Evolutionary conservation across 2,329 filamentous ascomycete genomes (phyloP).

Genomic region (Aureobasidium sp.): DNA sequence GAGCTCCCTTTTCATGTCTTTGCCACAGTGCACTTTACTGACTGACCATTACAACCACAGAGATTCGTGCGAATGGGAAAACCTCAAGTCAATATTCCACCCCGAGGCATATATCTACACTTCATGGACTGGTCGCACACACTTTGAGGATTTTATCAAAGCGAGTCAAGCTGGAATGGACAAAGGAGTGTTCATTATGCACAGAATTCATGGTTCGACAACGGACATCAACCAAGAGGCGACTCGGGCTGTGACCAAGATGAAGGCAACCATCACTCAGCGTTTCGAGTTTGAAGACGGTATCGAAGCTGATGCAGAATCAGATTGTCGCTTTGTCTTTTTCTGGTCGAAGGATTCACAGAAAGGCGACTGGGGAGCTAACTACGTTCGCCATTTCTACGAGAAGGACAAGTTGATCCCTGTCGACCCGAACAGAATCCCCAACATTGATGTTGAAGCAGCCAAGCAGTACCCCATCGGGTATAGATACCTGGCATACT

Average conservation of each 20-base stretch:
- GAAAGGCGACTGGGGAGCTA: slow-evolving; percentile 33
- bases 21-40: too few relatives aligned
- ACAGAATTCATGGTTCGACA: slow-evolving; percentile 34
- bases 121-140: slow-evolving; percentile 40
- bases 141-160: slow-evolving; percentile 33
- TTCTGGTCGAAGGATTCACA: slow-evolving; percentile 17
- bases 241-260: slow-evolving; percentile 37
- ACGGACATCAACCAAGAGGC: slow-evolving; percentile 35
- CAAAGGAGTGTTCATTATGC: slow-evolving; percentile 37
- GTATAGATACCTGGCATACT: slow-evolving; percentile 39
- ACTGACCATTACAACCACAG: neutral
- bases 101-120: slow-evolving; percentile 42
- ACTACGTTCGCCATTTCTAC: slow-evolving; percentile 42
- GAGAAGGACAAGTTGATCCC: slow-evolving; percentile 45
- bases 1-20: neutral
- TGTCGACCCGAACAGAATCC: slow-evolving; percentile 36
- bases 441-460: slow-evolving; percentile 32
- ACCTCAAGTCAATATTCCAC: slow-evolving; percentile 43
- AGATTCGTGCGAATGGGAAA: slow-evolving; percentile 46
- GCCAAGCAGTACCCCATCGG: slow-evolving; percentile 34
- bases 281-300: slow-evolving; percentile 34
- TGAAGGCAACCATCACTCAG: slow-evolving; percentile 45
- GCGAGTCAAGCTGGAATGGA: slow-evolving; percentile 34
- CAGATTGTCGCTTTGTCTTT: slow-evolving; percentile 31
- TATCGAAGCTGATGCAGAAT: slow-evolving; percentile 37